Percentiles rank a stretch among this genome's conserved stretches.
phyloP scores from a whole-genome alignment of 352 stramenopile genomes.

The Blastocystis sp. region DNA sequence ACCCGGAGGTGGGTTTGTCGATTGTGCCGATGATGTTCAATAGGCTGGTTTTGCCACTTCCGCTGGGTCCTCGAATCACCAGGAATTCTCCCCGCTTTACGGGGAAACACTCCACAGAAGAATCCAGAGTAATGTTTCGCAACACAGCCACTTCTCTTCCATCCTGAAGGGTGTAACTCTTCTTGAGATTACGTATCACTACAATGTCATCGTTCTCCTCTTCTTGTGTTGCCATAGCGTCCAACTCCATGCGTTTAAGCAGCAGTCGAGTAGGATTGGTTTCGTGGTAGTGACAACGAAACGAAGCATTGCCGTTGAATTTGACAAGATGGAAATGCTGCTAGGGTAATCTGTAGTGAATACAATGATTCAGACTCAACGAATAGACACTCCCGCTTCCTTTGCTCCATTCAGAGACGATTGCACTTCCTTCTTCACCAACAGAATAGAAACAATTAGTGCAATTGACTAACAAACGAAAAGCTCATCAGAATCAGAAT shows the following conservation, averaged over 20 bases:
- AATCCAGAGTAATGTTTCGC: slow-evolving; percentile 18
- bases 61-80: slow-evolving; percentile 69
- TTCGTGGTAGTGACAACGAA: background rate
- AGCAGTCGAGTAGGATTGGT: background rate
- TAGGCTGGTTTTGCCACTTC: slow-evolving; percentile 70
- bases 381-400: background rate
- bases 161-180: slow-evolving; percentile 38
- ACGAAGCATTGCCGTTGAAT: background rate
- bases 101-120: slow-evolving; percentile 22
- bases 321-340: background rate
- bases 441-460: background rate
- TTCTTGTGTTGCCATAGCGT: background rate
- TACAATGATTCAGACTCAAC: background rate
- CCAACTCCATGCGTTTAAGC: background rate
- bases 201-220: slow-evolving; percentile 15
- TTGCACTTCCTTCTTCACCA: background rate
- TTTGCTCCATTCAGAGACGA: background rate
- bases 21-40: slow-evolving; percentile 72
- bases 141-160: slow-evolving; percentile 14
- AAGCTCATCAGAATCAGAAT: background rate
- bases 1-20: slow-evolving; percentile 67
- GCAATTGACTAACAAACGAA: background rate
- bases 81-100: slow-evolving; percentile 69
- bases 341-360: too few species aligned
- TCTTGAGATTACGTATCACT: slow-evolving; percentile 3